Evolutionary conservation across 352 stramenopile species (phyloP).

Genomic region (Globisporangium lucens): DNA sequence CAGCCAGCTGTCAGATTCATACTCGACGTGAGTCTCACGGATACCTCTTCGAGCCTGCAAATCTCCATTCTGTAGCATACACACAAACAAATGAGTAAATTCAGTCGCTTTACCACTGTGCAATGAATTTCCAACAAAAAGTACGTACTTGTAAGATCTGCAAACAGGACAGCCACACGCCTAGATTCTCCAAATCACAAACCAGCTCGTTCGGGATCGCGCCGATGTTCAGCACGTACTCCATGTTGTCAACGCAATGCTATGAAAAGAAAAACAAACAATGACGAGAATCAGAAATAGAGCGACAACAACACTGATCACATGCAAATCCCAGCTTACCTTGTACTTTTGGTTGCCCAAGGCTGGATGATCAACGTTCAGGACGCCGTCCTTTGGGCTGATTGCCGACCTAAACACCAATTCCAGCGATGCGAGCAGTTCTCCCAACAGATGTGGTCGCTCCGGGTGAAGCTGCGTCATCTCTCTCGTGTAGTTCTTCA

Average conservation of each 20-base stretch:
- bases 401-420: conserved; percentile 59
- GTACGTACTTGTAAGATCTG: conserved; percentile 53
- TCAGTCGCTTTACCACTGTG: neutral
- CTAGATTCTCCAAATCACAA: conserved; percentile 62
- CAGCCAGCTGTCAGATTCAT: conserved; percentile 86
- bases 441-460: conserved; percentile 58
- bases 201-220: conserved; percentile 76
- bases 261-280: conserved; percentile 22
- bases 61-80: conserved; percentile 57
- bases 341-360: conserved; percentile 88
- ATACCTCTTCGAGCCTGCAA: conserved; percentile 65
- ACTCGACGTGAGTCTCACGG: conserved; percentile 80
- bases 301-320: neutral
- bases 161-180: conserved; percentile 71
- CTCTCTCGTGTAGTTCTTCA: conserved; percentile 70
- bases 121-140: no score
- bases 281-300: conserved; percentile 2
- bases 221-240: conserved; percentile 84
- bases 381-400: conserved; percentile 27
- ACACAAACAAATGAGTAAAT: neutral
- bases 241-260: conserved; percentile 85
- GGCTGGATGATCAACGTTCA: conserved; percentile 77
- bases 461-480: conserved; percentile 45
- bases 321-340: conserved; percentile 27
- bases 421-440: conserved; percentile 59